Evolutionary conservation across 1,284 basidiomycete species (phyloP), one percentile per base, ranked within the genome.

Genomic region (Kalmanozyma brasiliensis): DNA sequence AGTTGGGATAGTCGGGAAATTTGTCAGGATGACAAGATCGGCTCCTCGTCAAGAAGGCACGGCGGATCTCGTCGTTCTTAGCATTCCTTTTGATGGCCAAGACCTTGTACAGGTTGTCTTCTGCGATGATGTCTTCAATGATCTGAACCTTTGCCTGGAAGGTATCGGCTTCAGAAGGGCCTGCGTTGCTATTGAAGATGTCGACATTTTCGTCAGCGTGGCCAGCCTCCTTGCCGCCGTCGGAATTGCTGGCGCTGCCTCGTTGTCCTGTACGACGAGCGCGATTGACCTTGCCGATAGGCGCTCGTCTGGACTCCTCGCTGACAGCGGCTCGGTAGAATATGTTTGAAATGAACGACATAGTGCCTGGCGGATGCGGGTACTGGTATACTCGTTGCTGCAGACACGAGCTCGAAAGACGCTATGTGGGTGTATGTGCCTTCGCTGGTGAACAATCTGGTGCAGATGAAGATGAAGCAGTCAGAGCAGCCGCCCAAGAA

Each of bases 11-110:
- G 69, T 87, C 85, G 8, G 90, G 90, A 65, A 90, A 92, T 85
- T 93, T 93, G 80, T 93, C 91, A 81, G 91, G 92, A 77, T 93
- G 92, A 73, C 91, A 93, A 10, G 87, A 86, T 74, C 86, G 87
- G 79, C 90, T 92, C 38, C 91, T 84, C 0, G 86, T 84, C 43
- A 93, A 86, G 81, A 93, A 93, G 19, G 90, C 91, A 34, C 90
- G 85, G 34, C 92, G 84, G 24, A 93, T 84, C 65, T 88, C 89
- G 76, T 93, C 90, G 40, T 87, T 82, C 34, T 83, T 83, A 0
- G 85, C 81, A 9, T 84, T 85, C 52, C 85, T 86, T 29, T 84
- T 77, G 11, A 92, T 81, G 9, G 89, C 90, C 8, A 93, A 86
- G 29, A 93, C 88, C 44, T 85, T 83, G 82, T 93, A 93, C 32